These are phyloP conservation scores for Seminavis robusta DNA, from an alignment of 108 stramenopile species.

Conservation along the genomic window DNA sequence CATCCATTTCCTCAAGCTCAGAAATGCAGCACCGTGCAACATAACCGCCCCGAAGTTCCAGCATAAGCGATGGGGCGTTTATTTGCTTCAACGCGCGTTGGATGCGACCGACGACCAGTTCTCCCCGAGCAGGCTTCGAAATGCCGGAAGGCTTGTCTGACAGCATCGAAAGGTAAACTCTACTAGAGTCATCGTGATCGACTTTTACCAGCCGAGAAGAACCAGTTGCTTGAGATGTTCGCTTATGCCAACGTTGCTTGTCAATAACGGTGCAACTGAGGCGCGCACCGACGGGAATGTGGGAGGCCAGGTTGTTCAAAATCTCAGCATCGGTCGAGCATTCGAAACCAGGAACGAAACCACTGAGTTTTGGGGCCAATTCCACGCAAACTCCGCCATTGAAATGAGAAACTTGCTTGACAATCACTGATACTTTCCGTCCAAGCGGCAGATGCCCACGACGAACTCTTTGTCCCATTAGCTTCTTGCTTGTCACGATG, in stretches of 20 bases:
- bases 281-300: constrained; percentile 52
- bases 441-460: constrained; percentile 59
- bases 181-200: constrained; percentile 12
- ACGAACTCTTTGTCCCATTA: too few species aligned
- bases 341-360: constrained; percentile 73
- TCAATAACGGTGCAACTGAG: constrained; percentile 62
- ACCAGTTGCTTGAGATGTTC: constrained; percentile 12
- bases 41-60: constrained; percentile 70
- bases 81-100: constrained; percentile 30
- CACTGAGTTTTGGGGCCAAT: constrained; percentile 57
- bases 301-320: constrained; percentile 50
- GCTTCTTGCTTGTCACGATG: constrained; percentile 37
- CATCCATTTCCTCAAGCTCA: constrained; percentile 70
- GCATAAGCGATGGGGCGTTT: constrained; percentile 64
- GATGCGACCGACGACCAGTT: constrained; percentile 64
- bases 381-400: constrained; percentile 67
- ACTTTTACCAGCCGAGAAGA: too few species aligned
- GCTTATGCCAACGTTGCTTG: constrained; percentile 20
- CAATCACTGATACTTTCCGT: constrained; percentile 41
- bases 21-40: constrained; percentile 82
- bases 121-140: constrained; percentile 51
- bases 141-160: too few species aligned
- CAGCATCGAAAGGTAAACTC: not conserved
- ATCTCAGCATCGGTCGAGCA: constrained; percentile 47
- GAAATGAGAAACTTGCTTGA: constrained; percentile 35